phyloP scores from a whole-genome alignment of 2,329 filamentous ascomycete genomes.

The Fusarium tricinctum region DNA sequence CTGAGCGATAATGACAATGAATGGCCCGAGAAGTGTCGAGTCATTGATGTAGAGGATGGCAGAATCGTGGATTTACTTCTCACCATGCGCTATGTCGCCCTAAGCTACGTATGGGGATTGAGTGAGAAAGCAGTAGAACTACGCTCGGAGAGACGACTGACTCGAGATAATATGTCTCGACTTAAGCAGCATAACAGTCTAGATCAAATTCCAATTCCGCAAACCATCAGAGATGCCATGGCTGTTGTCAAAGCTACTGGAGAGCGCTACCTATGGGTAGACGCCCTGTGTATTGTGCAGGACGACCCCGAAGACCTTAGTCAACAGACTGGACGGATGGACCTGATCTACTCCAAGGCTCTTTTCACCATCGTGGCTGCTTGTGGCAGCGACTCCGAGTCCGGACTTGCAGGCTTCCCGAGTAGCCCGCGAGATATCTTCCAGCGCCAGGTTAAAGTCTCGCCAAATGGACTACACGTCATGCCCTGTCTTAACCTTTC shows the following conservation, averaged over 20 bases:
- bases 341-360: slow-evolving; percentile 22
- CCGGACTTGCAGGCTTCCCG: slow-evolving; percentile 10
- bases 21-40: neutral
- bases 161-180: neutral
- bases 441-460: neutral
- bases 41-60: slow-evolving; percentile 10
- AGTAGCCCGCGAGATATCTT: neutral
- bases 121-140: neutral
- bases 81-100: slow-evolving; percentile 23
- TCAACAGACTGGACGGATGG: slow-evolving; percentile 19
- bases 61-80: slow-evolving; percentile 12
- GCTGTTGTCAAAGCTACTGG: neutral
- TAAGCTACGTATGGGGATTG: slow-evolving; percentile 36
- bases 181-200: neutral
- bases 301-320: slow-evolving; percentile 21
- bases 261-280: slow-evolving; percentile 31
- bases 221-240: slow-evolving; percentile 30
- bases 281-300: slow-evolving; percentile 36
- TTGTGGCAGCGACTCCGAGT: neutral
- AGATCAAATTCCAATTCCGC: neutral
- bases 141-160: neutral
- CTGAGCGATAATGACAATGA: neutral
- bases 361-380: slow-evolving; percentile 15
- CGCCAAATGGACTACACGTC: slow-evolving; percentile 4
- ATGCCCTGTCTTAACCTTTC: neutral